Evolutionary conservation across 202 grass and related monocot genomes (phyloP).

Genomic region (Panicum hallii): DNA sequence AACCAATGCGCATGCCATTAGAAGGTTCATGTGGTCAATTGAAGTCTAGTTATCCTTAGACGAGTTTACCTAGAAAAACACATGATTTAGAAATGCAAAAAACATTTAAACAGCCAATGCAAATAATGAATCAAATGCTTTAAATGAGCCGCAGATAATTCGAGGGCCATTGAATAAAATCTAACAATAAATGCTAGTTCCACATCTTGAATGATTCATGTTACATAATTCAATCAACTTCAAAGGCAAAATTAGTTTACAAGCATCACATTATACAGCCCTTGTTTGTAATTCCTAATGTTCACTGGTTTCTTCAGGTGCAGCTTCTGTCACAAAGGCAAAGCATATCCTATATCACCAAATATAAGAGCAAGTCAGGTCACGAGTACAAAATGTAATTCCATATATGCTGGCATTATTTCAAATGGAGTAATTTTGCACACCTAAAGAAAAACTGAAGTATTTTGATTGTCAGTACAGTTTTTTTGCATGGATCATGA

Average conservation of each 20-base stretch:
- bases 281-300: conserved; percentile 45
- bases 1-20: no score
- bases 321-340: conserved; percentile 71
- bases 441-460: background rate
- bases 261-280: conserved; percentile 27
- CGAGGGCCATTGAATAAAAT: background rate
- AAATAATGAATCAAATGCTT: background rate
- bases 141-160: background rate
- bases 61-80: background rate
- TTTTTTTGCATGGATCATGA: background rate
- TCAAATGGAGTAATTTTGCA: background rate
- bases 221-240: conserved; percentile 2
- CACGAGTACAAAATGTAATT: conserved; percentile 14
- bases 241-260: conserved; percentile 19
- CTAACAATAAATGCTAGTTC: background rate
- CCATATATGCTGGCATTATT: background rate
- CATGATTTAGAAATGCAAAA: background rate
- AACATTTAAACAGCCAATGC: background rate
- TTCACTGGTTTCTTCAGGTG: conserved; percentile 42
- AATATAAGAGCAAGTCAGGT: conserved; percentile 51
- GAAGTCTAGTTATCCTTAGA: background rate
- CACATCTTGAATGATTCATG: background rate
- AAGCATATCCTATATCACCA: conserved; percentile 69
- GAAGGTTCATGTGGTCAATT: background rate
- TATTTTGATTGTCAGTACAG: conserved; percentile 1